Percentiles rank a stretch among this genome's conserved stretches.
phyloP scores from a whole-genome alignment of 2,329 filamentous ascomycete species.

The Ustulina deusta region DNA sequence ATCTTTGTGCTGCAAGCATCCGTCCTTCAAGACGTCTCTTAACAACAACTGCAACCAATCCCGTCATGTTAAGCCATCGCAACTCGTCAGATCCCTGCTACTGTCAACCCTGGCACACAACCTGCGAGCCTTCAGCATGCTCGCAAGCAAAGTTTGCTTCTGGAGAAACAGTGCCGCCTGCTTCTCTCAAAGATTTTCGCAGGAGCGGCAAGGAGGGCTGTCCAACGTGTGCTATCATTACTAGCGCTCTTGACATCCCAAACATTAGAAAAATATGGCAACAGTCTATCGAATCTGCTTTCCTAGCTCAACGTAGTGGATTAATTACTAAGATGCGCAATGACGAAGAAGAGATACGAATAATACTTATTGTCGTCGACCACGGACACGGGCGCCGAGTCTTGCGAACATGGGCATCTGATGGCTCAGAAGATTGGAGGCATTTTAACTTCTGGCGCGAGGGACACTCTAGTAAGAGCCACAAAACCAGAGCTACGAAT shows the following conservation, averaged over 20 bases:
- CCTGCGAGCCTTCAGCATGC: slow-evolving; percentile 12
- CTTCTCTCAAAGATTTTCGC: background rate
- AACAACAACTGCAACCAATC: background rate
- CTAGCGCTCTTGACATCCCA: slow-evolving; percentile 9
- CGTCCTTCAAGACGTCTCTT: background rate
- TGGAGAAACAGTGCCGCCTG: background rate
- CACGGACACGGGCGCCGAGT: background rate
- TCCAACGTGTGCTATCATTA: slow-evolving; percentile 22
- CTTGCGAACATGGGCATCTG: slow-evolving; percentile 27
- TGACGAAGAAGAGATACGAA: slow-evolving; percentile 19
- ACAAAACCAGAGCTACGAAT: background rate
- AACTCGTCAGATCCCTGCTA: background rate
- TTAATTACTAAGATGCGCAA: background rate
- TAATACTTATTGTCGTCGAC: slow-evolving; percentile 5
- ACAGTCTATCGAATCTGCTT: slow-evolving; percentile 16
- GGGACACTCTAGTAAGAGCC: background rate
- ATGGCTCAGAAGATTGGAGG: slow-evolving; percentile 18
- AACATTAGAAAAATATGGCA: slow-evolving; percentile 19
- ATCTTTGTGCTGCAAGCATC: background rate
- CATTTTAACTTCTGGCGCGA: slow-evolving; percentile 34
- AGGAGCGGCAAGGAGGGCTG: slow-evolving; percentile 16
- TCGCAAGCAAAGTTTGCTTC: slow-evolving; percentile 9
- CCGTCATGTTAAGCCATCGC: background rate
- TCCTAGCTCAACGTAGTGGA: background rate
- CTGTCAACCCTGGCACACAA: slow-evolving; percentile 5